Percentiles rank a stretch among this genome's conserved stretches.
These are phyloP conservation scores for Eremothecium coryli DNA, from an alignment of 1,139 yeast genomes.

Conservation along the genomic window DNA sequence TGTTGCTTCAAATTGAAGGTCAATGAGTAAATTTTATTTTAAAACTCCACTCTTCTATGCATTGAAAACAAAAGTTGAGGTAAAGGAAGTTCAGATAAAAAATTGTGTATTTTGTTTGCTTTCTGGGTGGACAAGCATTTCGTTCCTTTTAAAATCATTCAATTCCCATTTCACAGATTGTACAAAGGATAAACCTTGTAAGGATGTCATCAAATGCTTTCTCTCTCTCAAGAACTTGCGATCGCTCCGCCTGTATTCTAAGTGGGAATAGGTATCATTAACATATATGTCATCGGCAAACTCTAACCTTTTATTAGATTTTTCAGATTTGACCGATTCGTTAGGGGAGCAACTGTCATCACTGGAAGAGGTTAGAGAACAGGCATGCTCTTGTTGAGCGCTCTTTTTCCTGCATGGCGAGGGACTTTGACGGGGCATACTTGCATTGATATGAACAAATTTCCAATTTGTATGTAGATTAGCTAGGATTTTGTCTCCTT, in stretches of 20 bases:
- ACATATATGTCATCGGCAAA: constrained; percentile 15
- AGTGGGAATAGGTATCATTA: constrained; percentile 15
- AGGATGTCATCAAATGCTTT: constrained; percentile 17
- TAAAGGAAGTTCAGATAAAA: too few relatives aligned
- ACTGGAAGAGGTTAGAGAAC: neutral
- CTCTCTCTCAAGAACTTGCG: constrained; percentile 16
- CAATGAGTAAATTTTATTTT: too few relatives aligned
- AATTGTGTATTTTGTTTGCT: constrained; percentile 26
- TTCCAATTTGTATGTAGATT: constrained; percentile 21
- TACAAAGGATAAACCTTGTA: constrained; percentile 15
- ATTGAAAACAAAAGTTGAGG: too few relatives aligned
- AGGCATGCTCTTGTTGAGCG: neutral
- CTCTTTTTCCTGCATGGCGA: neutral
- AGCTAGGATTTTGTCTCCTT: constrained; percentile 10
- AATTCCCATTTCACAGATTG: constrained; percentile 22
- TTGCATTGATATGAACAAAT: constrained; percentile 15
- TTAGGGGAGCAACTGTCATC: neutral
- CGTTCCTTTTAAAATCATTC: constrained; percentile 25
- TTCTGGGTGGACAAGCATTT: constrained; percentile 27
- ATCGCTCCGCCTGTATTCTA: constrained; percentile 23
- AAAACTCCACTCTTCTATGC: too few relatives aligned
- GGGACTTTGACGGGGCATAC: constrained; percentile 5
- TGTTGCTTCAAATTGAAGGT: too few relatives aligned
- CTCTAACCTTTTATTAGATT: constrained; percentile 8
- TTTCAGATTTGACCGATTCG: neutral